Evolutionary conservation across 768 basidiomycete genomes (phyloP).

Genomic region (Termitomyces sp.): DNA sequence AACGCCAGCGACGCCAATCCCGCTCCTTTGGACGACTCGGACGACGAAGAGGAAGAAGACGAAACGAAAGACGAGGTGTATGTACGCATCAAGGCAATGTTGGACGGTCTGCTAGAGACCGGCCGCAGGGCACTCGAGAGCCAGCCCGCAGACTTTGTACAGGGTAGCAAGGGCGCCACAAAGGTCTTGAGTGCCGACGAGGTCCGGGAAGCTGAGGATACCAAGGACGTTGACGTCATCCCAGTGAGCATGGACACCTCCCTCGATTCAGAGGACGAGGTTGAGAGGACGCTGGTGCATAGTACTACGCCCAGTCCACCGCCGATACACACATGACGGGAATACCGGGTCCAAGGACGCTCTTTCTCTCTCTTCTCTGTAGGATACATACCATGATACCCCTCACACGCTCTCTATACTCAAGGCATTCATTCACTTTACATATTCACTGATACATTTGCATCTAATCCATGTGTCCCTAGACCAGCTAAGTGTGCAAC

Average conservation of each 20-base stretch:
- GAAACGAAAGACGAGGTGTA: constrained; percentile 49
- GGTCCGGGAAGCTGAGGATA: too few relatives aligned
- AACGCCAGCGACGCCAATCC: constrained; percentile 43
- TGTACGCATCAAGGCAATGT: constrained; percentile 54
- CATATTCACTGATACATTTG: neutral
- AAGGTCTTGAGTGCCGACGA: constrained; percentile 77
- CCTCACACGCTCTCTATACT: neutral
- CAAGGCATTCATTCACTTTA: neutral
- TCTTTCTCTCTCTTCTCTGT: too few relatives aligned
- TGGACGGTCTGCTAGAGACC: constrained; percentile 58
- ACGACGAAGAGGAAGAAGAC: constrained; percentile 27
- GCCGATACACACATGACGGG: constrained; percentile 34
- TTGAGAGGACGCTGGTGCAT: constrained; percentile 30
- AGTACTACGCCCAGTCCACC: constrained; percentile 25
- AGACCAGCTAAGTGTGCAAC: neutral
- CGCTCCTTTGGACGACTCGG: constrained; percentile 5
- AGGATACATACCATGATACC: constrained; percentile 6
- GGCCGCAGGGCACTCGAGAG: constrained; percentile 62
- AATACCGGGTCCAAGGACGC: constrained; percentile 5
- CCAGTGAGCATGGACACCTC: too few relatives aligned
- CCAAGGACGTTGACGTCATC: too few relatives aligned
- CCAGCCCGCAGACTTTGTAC: constrained; percentile 48
- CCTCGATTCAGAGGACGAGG: constrained; percentile 41
- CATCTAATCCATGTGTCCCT: neutral
- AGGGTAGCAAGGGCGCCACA: constrained; percentile 39